Conservation (phyloP, 2,329 filamentous ascomycete genomes). For the Fusarium nurragi region DNA sequence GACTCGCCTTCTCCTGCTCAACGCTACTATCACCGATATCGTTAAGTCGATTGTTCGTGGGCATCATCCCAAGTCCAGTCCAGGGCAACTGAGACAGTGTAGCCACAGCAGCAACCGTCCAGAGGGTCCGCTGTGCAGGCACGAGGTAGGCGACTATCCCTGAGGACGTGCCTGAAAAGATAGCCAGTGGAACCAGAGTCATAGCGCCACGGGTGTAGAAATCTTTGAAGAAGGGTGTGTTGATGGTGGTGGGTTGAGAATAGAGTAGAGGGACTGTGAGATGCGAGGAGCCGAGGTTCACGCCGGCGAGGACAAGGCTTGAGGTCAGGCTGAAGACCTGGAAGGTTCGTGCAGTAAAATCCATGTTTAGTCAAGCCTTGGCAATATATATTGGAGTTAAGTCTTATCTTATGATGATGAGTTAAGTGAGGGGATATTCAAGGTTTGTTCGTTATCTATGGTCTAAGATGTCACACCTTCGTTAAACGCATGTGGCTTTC, state of each 20-base stretch:
- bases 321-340: slow-evolving; percentile 28
- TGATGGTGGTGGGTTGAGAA: slow-evolving; percentile 19
- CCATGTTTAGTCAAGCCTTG: slow-evolving; percentile 7
- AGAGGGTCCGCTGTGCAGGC: slow-evolving; percentile 23
- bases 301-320: slow-evolving; percentile 25
- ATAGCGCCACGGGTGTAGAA: slow-evolving; percentile 28
- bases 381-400: not conserved
- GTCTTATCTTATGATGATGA: not conserved
- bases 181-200: slow-evolving; percentile 13
- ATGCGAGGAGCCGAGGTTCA: slow-evolving; percentile 31
- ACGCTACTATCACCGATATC: slow-evolving; percentile 12
- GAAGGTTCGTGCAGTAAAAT: slow-evolving; percentile 3
- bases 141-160: slow-evolving; percentile 27
- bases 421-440: not conserved
- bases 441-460: not conserved
- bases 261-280: slow-evolving; percentile 35
- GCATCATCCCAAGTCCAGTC: slow-evolving; percentile 34
- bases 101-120: slow-evolving; percentile 15
- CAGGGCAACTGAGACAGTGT: slow-evolving; percentile 30
- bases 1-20: slow-evolving; percentile 19
- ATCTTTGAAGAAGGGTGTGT: slow-evolving; percentile 32
- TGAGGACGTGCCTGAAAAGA: slow-evolving; percentile 27
- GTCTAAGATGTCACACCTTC: not conserved
- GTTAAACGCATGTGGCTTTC: slow-evolving; percentile 25
- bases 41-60: slow-evolving; percentile 28